Percentiles rank a stretch among this genome's conserved stretches.
Conservation (phyloP, 2,329 filamentous ascomycete genomes). For the Colletotrichum lindemuthianum region DNA sequence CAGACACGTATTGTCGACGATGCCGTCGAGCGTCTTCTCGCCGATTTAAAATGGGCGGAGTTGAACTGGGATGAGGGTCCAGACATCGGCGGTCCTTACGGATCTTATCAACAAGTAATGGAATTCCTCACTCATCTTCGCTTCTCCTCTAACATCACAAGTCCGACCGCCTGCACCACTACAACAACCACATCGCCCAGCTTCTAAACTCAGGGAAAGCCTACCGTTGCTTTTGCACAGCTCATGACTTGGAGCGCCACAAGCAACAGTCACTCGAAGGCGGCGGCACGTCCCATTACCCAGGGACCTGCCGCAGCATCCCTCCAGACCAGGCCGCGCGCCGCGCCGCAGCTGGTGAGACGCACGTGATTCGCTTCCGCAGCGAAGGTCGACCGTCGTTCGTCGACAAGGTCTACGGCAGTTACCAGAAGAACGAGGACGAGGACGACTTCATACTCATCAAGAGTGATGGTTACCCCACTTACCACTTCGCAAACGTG, state of each 20-base stretch:
- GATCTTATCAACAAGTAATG: slow-evolving; percentile 84
- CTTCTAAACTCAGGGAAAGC: slow-evolving; percentile 78
- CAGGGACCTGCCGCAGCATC: slow-evolving; percentile 77
- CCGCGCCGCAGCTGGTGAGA: slow-evolving; percentile 74
- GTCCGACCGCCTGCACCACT: slow-evolving; percentile 82
- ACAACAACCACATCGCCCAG: slow-evolving; percentile 74
- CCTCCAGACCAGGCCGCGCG: slow-evolving; percentile 74
- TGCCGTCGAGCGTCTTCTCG: slow-evolving; percentile 80
- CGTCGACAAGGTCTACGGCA: slow-evolving; percentile 83
- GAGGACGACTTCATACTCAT: slow-evolving; percentile 88
- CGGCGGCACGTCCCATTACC: slow-evolving; percentile 57
- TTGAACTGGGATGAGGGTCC: slow-evolving; percentile 97
- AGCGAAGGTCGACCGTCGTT: slow-evolving; percentile 71
- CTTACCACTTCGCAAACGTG: slow-evolving; percentile 97
- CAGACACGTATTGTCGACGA: slow-evolving; percentile 84
- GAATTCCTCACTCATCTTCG: slow-evolving; percentile 3
- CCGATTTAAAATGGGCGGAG: slow-evolving; percentile 89
- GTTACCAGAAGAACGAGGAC: slow-evolving; percentile 63
- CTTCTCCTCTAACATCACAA: slow-evolving; percentile 46
- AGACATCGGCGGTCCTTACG: slow-evolving; percentile 80
- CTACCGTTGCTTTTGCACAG: slow-evolving; percentile 92
- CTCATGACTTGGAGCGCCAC: slow-evolving; percentile 74
- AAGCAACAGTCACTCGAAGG: slow-evolving; percentile 69
- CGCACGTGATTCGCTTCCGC: slow-evolving; percentile 81
- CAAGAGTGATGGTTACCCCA: slow-evolving; percentile 92